Base-by-base conservation (phyloP, 257 asterid genomes). In the Echites panduratus region DNA sequence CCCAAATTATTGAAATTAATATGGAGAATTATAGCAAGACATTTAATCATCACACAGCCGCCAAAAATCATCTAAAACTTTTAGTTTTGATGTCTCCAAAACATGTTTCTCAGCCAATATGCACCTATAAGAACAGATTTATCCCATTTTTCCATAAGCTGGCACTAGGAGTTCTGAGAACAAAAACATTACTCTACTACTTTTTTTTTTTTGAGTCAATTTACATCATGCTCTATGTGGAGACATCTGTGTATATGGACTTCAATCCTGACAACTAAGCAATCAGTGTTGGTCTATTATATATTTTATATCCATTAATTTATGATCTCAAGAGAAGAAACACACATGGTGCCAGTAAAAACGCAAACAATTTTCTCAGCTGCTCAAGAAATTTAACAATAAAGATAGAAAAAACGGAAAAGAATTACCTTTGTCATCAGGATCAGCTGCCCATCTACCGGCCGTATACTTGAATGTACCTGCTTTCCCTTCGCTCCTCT, bases 401-500 rank as follows among this genome's bases (percentile, higher is more conserved):
- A 43, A 63, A 32, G 38, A 32, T 1, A 32, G 38, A 32, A 47
- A 72, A 43, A 3, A 19, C 17, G 40, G 26, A 58, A 50, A 27
- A 69, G 6, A 16, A 47, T 17, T 13, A 93, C 98, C 98, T 86
- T 72, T 90, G 70, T 93, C 98, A 79, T 93, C 96, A 66, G 96
- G 95, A 47, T 93, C 97, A 75, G 89, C 98, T 58, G 78, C 73
- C 98, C 98, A 93, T 79, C 85, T 89, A 75, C 97, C 98, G 7
- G 96, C 93, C 0, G 97, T 77, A 83, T 93, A 91, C 87, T 86
- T 92, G 79, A 93, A 93, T 13, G 87, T 59, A 16, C 97, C 96
- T 47, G 97, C 96, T 89, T 93, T 93, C 66, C 97, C 98, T 84
- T 93, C 98, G 61, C 84, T 82, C 80, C 84, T 86, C 76, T 93